phyloP scores from a whole-genome alignment of 1,284 basidiomycete genomes.

The Lignosus rhinocerotis region DNA sequence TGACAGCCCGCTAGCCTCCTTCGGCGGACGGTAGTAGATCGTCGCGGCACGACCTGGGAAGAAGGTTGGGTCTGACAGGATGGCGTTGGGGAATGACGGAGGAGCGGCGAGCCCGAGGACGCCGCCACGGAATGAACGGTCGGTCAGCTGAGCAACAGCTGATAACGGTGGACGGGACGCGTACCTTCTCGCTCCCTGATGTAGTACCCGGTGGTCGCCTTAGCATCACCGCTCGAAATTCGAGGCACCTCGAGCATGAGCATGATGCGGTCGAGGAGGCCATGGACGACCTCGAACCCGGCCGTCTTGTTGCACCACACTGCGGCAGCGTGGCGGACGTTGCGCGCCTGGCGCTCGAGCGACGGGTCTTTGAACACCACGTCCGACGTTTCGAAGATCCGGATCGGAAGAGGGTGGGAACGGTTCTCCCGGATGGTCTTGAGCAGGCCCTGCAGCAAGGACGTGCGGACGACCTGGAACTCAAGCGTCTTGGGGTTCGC shows the following conservation, averaged over 20 bases:
- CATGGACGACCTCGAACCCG: conserved; percentile 96
- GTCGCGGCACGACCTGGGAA: conserved; percentile 94
- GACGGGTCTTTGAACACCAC: conserved; percentile 85
- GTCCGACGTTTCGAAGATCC: conserved; percentile 93
- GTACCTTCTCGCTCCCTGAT: conserved; percentile 83
- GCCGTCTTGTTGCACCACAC: conserved; percentile 97
- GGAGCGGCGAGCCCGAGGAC: background rate
- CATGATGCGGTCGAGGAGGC: conserved; percentile 93
- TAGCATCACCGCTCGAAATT: conserved; percentile 59
- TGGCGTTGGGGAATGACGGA: background rate
- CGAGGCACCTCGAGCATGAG: conserved; percentile 89
- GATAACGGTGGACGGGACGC: conserved; percentile 23
- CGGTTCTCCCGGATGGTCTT: conserved; percentile 98
- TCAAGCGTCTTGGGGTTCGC: conserved; percentile 98
- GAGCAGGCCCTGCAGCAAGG: conserved; percentile 91
- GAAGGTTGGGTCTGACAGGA: conserved; percentile 76
- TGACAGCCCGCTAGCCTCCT: conserved; percentile 32
- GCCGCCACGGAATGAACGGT: conserved; percentile 3
- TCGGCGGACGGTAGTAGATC: conserved; percentile 79
- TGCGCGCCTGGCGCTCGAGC: conserved; percentile 83
- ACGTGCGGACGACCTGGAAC: conserved; percentile 97
- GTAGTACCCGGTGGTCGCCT: conserved; percentile 82
- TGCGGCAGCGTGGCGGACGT: conserved; percentile 85
- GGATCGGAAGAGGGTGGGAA: conserved; percentile 89
- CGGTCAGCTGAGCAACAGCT: background rate